These are phyloP conservation scores for Ophiostoma triangulosporum DNA, from an alignment of 2,329 filamentous ascomycete genomes.

Conservation along the genomic window DNA sequence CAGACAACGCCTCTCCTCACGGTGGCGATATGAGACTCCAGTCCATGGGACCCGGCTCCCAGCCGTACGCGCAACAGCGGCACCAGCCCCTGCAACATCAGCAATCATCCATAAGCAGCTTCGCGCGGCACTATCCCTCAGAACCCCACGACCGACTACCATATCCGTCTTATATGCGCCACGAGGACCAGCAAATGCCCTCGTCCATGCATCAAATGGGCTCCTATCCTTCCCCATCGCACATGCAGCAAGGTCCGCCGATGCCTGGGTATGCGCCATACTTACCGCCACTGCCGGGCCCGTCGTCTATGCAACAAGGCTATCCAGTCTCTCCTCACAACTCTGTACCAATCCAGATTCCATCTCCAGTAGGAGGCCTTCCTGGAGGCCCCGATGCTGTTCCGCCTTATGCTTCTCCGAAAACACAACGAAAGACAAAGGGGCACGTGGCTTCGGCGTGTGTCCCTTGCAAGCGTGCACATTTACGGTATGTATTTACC, in stretches of 20 bases:
- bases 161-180: constrained; percentile 25
- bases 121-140: constrained; percentile 23
- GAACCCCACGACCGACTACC: constrained; percentile 27
- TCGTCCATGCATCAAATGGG: constrained; percentile 11
- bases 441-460: constrained; percentile 76
- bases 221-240: constrained; percentile 19
- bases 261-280: constrained; percentile 20
- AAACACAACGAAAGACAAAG: constrained; percentile 55
- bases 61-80: constrained; percentile 3
- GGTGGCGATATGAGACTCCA: constrained; percentile 22
- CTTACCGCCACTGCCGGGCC: constrained; percentile 16
- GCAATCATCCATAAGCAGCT: not conserved
- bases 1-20: constrained; percentile 20
- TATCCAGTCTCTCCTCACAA: constrained; percentile 14
- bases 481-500: constrained; percentile 44
- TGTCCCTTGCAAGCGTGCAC: constrained; percentile 73
- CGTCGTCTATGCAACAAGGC: constrained; percentile 11
- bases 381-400: constrained; percentile 13
- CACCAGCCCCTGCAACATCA: not conserved
- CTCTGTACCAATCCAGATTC: constrained; percentile 29
- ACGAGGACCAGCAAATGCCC: constrained; percentile 20
- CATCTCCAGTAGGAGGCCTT: constrained; percentile 26
- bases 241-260: constrained; percentile 14
- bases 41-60: constrained; percentile 3
- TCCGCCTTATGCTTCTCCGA: constrained; percentile 39